Base-by-base conservation (phyloP, 768 basidiomycete genomes). In the Collybia mongolica region DNA sequence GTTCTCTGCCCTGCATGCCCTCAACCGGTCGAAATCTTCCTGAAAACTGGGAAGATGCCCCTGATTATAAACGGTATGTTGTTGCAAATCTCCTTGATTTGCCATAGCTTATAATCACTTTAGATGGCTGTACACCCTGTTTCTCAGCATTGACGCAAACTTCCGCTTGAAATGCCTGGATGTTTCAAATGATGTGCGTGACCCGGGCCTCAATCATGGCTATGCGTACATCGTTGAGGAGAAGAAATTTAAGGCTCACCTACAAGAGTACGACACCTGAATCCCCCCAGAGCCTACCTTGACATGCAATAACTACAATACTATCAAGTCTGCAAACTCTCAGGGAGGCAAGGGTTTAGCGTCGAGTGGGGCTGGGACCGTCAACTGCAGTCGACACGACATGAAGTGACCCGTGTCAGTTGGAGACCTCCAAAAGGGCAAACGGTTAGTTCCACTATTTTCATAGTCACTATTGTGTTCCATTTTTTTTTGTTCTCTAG, bases 1-100 rank as follows among this genome's bases (percentile, higher is more conserved):
- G 48, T 71, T 1, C 39, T 54, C 1, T 74, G 71, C 40, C 67
- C 65, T 1, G 66, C 67, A 0, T 72, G 71, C 49, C 72, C 71
- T 0, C 63, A 63, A 0, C 66, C 63, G 63, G 56, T 0, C 56
- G 62, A 1, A 72, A 71, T 53, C 39, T 73, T 0, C 63, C 63
- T 0, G 43, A 47, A 1, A 54, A 55, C 15, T 70, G 63, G 65
- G 42, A 60, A 17, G 22, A 59, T 8, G 55, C 45, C 0, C 40
- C 58, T 0, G 26, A 38, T 2, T 44, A 63, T 11, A n/a, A 41
- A 2, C 23, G 41, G 62, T 63, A 50, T 20, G 55, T 54, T 43
- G 24, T 37, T n/a, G 6, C 17, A 3, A 28, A 6, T 32, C 11
- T 5, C 32, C 3, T 2, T 32, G 3, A 6, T 32, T 12, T 32